A percentile compares a stretch with the other conserved stretches of the same genome.
Conservation (phyloP, 805 yeast species). For the Candida multigemmis region DNA sequence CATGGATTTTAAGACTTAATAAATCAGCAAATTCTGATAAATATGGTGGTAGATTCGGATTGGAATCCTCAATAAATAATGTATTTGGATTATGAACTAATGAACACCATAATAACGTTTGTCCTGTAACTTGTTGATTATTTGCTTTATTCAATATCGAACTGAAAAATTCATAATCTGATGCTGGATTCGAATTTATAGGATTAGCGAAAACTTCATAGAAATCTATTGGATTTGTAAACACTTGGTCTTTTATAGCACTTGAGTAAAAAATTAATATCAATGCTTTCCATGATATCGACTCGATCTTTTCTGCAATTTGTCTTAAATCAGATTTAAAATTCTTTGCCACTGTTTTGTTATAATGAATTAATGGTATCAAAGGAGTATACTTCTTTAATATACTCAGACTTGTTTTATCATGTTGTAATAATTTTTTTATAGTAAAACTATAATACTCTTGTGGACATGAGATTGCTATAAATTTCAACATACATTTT, state of each 20-base stretch:
- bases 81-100: too few species aligned
- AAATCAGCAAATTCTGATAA: too few species aligned
- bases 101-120: too few species aligned
- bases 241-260: slow-evolving; percentile 25
- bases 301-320: slow-evolving; percentile 17
- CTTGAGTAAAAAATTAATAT: slow-evolving; percentile 20
- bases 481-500: slow-evolving; percentile 19
- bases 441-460: slow-evolving; percentile 19
- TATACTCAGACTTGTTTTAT: too few species aligned
- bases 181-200: too few species aligned
- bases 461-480: slow-evolving; percentile 27
- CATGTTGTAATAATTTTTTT: slow-evolving; percentile 15
- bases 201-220: slow-evolving; percentile 9
- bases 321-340: slow-evolving; percentile 13
- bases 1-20: slow-evolving; percentile 29
- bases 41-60: too few species aligned
- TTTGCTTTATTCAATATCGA: too few species aligned
- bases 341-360: slow-evolving; percentile 11
- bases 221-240: slow-evolving; percentile 28
- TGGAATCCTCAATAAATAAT: too few species aligned
- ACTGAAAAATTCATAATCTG: slow-evolving; percentile 15
- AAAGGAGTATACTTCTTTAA: slow-evolving; percentile 26
- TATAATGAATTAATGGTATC: slow-evolving; percentile 21
- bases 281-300: slow-evolving; percentile 27
- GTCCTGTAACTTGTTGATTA: too few species aligned